Evolutionary conservation across 1,284 basidiomycete species (phyloP), one percentile per base, ranked within the genome.

Genomic region (Malassezia psittaci): DNA sequence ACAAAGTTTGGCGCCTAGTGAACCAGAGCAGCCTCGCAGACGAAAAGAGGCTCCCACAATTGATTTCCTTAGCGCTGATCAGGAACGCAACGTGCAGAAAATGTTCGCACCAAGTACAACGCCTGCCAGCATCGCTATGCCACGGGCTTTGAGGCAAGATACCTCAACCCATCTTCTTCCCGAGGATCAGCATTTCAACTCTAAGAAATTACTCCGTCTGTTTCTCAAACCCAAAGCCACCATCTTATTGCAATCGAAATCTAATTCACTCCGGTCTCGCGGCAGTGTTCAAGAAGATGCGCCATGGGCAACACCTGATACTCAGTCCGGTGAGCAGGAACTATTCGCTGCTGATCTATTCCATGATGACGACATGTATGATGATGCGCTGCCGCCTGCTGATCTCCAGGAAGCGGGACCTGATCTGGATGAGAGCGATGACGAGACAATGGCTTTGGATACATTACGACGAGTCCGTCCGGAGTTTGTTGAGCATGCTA

Each of bases 181-280:
- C 1, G 90, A 96, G 67, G 93, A 99, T 75, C 94, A 93, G 84
- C 93, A 96, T 76, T 99, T 98, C 75, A 87, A 85, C 49, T 88
- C 85, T 68, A 81, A 84, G 61, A 87, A 93, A 67, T 80, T 99
- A 7, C 81, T 98, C 37, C 85, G 89, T 3, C 77, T 98, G 39
- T 96, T 96, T 80, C 77, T 96, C 68, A 99, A 99, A 77, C 93
- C 69, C 4, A 65, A 67, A 38, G 66, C 67, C 16, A 62, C 63
- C 10, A 64, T 73, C 54, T 65, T 66, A 48, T 64, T 66, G 60
- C 65, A 61, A 11, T 57, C 90, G 35, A 89, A 89, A 73, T 94
- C 85, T 54, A 88, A 91, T 72, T 60, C 83, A 78, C 21, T 49
- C 49, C 32, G 7, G 42, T 55, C 5, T 48, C 24, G 24, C 10